Conservation (phyloP, 768 basidiomycete species). For the Mycena vulgaris region DNA sequence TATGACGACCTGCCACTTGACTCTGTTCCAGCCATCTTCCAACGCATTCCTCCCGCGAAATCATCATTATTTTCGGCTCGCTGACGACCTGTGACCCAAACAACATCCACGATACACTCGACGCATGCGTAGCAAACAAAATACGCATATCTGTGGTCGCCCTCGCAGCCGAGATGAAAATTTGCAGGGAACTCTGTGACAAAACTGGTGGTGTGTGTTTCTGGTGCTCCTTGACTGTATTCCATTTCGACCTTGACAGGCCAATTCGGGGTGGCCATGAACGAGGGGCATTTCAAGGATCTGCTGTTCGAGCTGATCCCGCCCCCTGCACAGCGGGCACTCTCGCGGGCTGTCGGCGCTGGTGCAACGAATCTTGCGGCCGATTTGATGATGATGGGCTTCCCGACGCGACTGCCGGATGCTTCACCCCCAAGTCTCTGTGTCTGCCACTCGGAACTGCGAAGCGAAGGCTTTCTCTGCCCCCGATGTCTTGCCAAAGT, state of each 20-base stretch:
- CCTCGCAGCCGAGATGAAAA: constrained; percentile 98
- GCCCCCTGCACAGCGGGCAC: constrained; percentile 86
- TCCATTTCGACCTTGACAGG: constrained; percentile 55
- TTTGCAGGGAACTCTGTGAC: constrained; percentile 92
- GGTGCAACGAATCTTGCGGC: constrained; percentile 74
- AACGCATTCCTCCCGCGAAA: constrained; percentile 96
- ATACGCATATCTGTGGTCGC: constrained; percentile 95
- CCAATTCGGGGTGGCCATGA: constrained; percentile 96
- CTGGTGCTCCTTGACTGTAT: not conserved
- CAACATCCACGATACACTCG: constrained; percentile 95
- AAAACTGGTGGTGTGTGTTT: constrained; percentile 86
- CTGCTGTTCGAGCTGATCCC: constrained; percentile 96
- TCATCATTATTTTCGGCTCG: constrained; percentile 94
- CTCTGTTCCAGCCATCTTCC: constrained; percentile 86
- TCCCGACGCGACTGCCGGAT: constrained; percentile 92
- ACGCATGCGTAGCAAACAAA: constrained; percentile 84
- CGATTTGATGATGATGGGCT: constrained; percentile 99
- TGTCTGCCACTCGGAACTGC: constrained; percentile 94
- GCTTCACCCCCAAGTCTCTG: constrained; percentile 88
- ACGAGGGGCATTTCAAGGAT: constrained; percentile 98
- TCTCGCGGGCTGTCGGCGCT: constrained; percentile 62
- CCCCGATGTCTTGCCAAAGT: constrained; percentile 94
- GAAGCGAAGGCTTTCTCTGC: constrained; percentile 94
- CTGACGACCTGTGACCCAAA: constrained; percentile 97
- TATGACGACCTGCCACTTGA: constrained; percentile 14